phyloP scores from a whole-genome alignment of 495 filamentous ascomycete genomes.

The Hypomontagnella monticulosa region DNA sequence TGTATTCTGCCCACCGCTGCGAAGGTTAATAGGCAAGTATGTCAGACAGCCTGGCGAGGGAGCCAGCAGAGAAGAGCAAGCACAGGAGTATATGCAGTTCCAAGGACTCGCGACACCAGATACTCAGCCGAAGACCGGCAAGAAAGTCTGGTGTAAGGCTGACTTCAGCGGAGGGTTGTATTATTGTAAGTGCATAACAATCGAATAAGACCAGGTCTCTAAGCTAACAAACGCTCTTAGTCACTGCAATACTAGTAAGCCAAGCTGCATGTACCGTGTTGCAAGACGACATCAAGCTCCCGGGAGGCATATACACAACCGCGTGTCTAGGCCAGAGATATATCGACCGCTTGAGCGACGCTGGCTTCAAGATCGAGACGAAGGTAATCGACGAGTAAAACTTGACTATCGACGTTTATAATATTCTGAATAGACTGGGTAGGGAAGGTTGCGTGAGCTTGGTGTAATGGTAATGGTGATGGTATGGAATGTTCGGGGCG shows the following conservation, averaged over 20 bases:
- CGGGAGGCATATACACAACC: slow-evolving; percentile 81
- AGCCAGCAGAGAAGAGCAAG: slow-evolving; percentile 64
- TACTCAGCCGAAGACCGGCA: slow-evolving; percentile 48
- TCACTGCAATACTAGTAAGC: slow-evolving; percentile 73
- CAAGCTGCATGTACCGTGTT: slow-evolving; percentile 79
- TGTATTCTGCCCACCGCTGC: slow-evolving; percentile 50
- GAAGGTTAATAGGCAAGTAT: slow-evolving; percentile 47
- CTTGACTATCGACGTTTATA: neutral
- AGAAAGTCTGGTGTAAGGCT: slow-evolving; percentile 68
- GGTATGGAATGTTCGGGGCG: neutral
- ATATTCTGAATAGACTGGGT: neutral
- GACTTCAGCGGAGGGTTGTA: slow-evolving; percentile 72
- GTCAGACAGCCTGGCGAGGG: slow-evolving; percentile 76
- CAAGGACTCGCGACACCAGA: slow-evolving; percentile 73
- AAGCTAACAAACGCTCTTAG: slow-evolving; percentile 46
- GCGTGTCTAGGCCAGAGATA: slow-evolving; percentile 82
- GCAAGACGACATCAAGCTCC: slow-evolving; percentile 67
- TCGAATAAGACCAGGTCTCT: neutral
- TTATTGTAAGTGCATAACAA: slow-evolving; percentile 54
- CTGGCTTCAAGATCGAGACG: slow-evolving; percentile 71
- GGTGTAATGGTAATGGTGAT: neutral
- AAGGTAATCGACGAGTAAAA: slow-evolving; percentile 48
- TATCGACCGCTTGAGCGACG: slow-evolving; percentile 72
- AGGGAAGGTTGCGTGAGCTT: neutral
- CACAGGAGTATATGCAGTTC: slow-evolving; percentile 69